These are phyloP conservation scores for Podospora didyma DNA, from an alignment of 495 filamentous ascomycete species.

Conservation along the genomic window DNA sequence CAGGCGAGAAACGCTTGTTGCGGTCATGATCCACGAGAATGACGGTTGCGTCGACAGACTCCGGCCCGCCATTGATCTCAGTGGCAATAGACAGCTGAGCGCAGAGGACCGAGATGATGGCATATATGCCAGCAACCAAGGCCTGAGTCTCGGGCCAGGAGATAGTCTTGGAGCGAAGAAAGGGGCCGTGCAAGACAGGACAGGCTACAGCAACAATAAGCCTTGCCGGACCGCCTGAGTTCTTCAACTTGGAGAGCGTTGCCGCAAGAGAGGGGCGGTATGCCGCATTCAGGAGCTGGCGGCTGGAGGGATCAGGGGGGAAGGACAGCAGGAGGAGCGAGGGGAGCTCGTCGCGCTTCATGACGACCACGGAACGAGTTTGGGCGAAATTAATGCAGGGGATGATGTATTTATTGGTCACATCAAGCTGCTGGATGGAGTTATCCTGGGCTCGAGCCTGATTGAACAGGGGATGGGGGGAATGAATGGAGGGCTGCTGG, in stretches of 20 bases:
- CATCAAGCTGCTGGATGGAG: no score
- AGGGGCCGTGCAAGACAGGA: conserved; percentile 45
- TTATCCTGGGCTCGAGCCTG: no score
- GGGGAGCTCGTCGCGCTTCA: conserved; percentile 26
- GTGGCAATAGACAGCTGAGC: conserved; percentile 56
- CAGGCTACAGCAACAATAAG: conserved; percentile 54
- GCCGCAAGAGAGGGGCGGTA: conserved; percentile 52
- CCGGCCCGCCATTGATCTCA: conserved; percentile 54
- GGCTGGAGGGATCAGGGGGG: conserved; percentile 45
- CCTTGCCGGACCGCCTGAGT: conserved; percentile 30
- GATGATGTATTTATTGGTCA: no score
- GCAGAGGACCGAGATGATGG: conserved; percentile 64
- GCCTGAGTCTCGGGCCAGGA: conserved; percentile 61
- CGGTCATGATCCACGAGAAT: conserved; percentile 62
- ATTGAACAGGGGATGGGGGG: no score
- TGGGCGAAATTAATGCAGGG: background rate
- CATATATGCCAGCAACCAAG: conserved; percentile 73
- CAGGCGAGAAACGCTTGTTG: conserved; percentile 24
- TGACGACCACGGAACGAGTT: background rate
- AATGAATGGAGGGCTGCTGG: no score
- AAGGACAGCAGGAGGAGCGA: conserved; percentile 57
- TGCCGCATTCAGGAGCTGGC: conserved; percentile 47
- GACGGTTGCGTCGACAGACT: conserved; percentile 74
- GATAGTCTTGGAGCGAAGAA: conserved; percentile 44
- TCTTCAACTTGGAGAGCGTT: conserved; percentile 40